Base-by-base conservation (phyloP, 129 eudicot genomes). In the Chrysanthemum lavandulifolium region DNA sequence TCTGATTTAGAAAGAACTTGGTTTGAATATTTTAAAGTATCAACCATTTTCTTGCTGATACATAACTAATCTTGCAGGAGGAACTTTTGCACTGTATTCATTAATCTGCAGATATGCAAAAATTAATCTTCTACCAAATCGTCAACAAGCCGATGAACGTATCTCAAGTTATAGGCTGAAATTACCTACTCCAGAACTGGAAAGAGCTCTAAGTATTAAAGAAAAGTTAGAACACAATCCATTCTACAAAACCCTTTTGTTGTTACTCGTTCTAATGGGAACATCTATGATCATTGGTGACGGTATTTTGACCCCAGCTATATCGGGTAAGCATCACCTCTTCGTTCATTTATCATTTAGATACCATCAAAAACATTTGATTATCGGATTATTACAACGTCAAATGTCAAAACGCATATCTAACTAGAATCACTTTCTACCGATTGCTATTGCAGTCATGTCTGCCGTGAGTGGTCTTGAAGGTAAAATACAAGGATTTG, bases 251-350 rank as follows among this genome's bases (percentile, higher is more conserved):
- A 88, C 94, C 18, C 76, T 88, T 81, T 85, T 94, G 59, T 81
- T 94, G 84, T 72, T 94, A 43, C 85, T 94, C 67, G 99, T 94
- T 84, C 85, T 94, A 18, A 88, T 80, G 83, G 99, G 99, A 68
- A 94, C 99, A 66, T 94, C 99, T 40, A 88, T 94, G 99, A 84
- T 94, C 53, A 94, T 94, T 51, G 99, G 99, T 29, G 99, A 94
- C 50, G 99, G 99, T 58, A 94, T 94, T 76, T 75, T 94, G 56
- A 94, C 99, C 61, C 99, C 99, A 10, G 97, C 97, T 33, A 94
- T 94, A 66, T 94, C 99, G 59, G 99, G 99, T 90, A 79, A 18
- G 73, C 2, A 6, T 54, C 47, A 8, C 47, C 47, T 40, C 47
- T 7, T 6, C 10, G 0, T 40, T 40, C 10, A 7, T 1, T 40